Percentiles rank a stretch among this genome's conserved stretches.
phyloP scores from a whole-genome alignment of 805 yeast species.

The Osmozyma mogii region DNA sequence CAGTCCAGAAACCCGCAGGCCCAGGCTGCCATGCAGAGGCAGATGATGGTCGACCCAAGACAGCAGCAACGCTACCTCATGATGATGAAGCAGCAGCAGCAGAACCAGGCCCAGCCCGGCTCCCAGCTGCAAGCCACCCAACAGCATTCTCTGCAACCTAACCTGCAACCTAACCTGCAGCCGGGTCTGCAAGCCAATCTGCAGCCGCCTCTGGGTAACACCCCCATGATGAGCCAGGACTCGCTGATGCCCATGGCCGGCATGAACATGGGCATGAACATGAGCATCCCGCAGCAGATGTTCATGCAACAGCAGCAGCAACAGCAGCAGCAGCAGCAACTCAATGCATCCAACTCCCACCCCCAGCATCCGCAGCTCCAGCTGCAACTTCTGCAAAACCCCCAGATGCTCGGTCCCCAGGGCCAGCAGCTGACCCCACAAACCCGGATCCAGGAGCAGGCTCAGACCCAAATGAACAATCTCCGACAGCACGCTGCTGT shows the following conservation, averaged over 20 bases:
- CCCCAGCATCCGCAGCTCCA: neutral
- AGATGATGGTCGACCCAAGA: too few species aligned
- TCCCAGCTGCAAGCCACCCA: conserved; percentile 7
- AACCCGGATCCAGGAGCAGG: conserved; percentile 35
- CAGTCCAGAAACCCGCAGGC: too few species aligned
- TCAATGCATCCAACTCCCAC: conserved; percentile 1
- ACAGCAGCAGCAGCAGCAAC: conserved; percentile 7
- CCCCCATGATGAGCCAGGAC: conserved; percentile 1
- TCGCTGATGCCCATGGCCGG: conserved; percentile 1
- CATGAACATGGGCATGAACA: conserved; percentile 11
- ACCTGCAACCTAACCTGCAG: conserved; percentile 4
- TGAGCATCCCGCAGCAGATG: conserved; percentile 23
- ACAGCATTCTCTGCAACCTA: conserved; percentile 4
- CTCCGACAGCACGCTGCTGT: conserved; percentile 38
- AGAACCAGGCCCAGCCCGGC: conserved; percentile 3
- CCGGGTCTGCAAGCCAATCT: conserved; percentile 1
- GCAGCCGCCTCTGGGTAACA: conserved; percentile 2
- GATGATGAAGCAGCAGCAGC: conserved; percentile 5
- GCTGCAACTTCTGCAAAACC: neutral
- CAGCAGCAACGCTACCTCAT: too few species aligned
- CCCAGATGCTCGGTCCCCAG: too few species aligned
- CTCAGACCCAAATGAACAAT: conserved; percentile 44
- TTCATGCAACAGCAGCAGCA: conserved; percentile 17
- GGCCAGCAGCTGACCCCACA: conserved; percentile 10
- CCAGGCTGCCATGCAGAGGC: neutral